Evolutionary conservation across 352 stramenopile genomes (phyloP), one percentile per base, ranked within the genome.

Genomic region (Globisporangium middletonii): DNA sequence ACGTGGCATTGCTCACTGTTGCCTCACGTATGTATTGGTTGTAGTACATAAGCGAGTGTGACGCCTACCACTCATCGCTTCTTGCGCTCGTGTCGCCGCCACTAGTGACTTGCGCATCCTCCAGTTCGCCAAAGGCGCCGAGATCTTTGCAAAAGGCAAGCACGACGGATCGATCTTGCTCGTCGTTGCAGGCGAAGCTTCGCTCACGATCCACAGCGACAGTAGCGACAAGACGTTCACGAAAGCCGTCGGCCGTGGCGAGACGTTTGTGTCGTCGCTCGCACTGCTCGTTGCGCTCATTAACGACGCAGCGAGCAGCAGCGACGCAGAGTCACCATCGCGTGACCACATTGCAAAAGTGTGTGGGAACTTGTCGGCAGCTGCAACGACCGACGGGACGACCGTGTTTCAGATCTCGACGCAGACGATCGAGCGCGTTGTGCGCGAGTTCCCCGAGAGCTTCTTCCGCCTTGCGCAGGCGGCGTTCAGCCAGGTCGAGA

Each of bases 111-210:
- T 95, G 15, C 50, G 73, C 12, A 86, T 92, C 19, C 33, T 83
- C 8, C 68, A 54, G 19, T 78, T 84, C 26, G 15, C 62, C 1
- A 69, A 78, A 52, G 80, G 69, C 4, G 69, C 89, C 2, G 42
- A 62, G 42, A 87, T 95, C 53, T 93, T 91, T 37, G 65, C 65
- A 0, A 60, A 64, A 28, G 75, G 79, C 9, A 57, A 74, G 43
- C 68, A 91, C 37, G 81, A 93, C 55, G 85, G 85, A 0, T 93
- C 85, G 0, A 84, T 95, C 35, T 49, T 93, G n/a, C 58, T 95
- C 26, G 69, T 95, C 8, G 73, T 83, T 0, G 67, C 74, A 8
- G 85, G 85, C 2, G 63, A 77, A 38, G 85, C 72, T 8, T 72
- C 68, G 0, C 50, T 95, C 12, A 73, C 67, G 16, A 88, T 92